Conservation (phyloP, 345 rosid genomes). For the Camelina laxa region DNA sequence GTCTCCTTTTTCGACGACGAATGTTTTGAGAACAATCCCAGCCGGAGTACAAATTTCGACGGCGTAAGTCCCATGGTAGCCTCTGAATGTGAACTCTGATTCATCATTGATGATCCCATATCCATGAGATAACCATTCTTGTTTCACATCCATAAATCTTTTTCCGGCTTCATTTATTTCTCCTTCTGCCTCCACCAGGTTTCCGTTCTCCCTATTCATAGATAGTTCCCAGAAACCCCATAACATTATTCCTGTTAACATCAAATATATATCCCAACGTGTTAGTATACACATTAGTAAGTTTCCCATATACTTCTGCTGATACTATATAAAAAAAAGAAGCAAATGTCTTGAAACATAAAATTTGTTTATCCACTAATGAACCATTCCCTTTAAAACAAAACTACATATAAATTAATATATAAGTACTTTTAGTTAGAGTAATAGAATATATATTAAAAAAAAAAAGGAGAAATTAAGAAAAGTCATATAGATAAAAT, state of each 20-base stretch:
- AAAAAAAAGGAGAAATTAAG: background rate
- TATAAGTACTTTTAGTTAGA: too few relatives aligned
- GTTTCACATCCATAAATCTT: conserved; percentile 60
- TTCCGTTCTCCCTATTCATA: conserved; percentile 69
- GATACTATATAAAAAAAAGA: background rate
- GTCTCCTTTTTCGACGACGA: conserved; percentile 67
- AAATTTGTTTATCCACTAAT: background rate
- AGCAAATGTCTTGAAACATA: background rate
- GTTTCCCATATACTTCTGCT: background rate
- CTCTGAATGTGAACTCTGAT: conserved; percentile 66
- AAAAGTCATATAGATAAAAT: background rate
- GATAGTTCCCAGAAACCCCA: conserved; percentile 98
- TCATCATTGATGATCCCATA: conserved; percentile 59
- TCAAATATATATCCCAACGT: background rate
- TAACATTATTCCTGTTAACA: conserved; percentile 51
- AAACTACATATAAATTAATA: too few relatives aligned
- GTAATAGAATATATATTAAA: too few relatives aligned
- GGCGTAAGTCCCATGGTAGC: conserved; percentile 70
- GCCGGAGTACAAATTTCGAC: conserved; percentile 53
- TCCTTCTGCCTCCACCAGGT: conserved; percentile 86
- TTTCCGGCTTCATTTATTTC: conserved; percentile 77
- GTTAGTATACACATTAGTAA: background rate
- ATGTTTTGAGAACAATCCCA: conserved; percentile 55
- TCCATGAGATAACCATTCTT: conserved; percentile 72
- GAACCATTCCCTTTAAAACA: too few relatives aligned